Evolutionary conservation across 2,329 filamentous ascomycete genomes (phyloP), one percentile per base, ranked within the genome.

Genomic region (Geosmithia putterillii): DNA sequence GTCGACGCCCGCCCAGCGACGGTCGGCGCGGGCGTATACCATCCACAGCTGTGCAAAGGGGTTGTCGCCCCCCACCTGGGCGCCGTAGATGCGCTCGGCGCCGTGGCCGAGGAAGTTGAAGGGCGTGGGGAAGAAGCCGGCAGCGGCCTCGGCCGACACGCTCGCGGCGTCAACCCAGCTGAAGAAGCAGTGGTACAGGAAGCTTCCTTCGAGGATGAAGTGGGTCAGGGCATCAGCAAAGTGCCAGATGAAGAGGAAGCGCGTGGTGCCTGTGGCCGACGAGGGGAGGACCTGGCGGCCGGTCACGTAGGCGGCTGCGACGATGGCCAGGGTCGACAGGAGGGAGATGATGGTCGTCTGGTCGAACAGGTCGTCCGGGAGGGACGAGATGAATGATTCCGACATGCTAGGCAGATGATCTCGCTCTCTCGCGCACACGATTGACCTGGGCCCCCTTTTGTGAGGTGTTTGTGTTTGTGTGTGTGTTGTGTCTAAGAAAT

Each of bases 151-250:
- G 46, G 51, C 48, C 10, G 28, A 4, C 6, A 14, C 15, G 28
- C 10, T 12, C 25, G 44, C 45, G 22, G 48, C 45, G 4, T 64
- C 59, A 7, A 69, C 54, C 57, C 63, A 70, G 9, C 66, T 69
- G 72, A 88, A 90, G 73, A 96, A 94, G 69, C 86, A 94, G 66
- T 94, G 86, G 71, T 88, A 95, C 20, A 95, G 78, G 63, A 87
- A 96, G 55, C 79, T 83, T 43, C 87, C 89, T 66, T 96, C 90
- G 59, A 96, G 83, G 59, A 87, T 70, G 63, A 94, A 79, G 67
- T 98, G 92, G 55, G 89, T 90, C 38, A 95, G 74, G 25, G 86
- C 86, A 61, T 95, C 89, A 65, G 94, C 94, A 34, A 86, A 74
- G 67, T 95, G 89, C 90, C 90, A 95, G 64, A 94, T 76, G 72